Percentiles rank a stretch among this genome's conserved stretches.
phyloP scores from a whole-genome alignment of 1,284 basidiomycete species.

The Malassezia vespertilionis region DNA sequence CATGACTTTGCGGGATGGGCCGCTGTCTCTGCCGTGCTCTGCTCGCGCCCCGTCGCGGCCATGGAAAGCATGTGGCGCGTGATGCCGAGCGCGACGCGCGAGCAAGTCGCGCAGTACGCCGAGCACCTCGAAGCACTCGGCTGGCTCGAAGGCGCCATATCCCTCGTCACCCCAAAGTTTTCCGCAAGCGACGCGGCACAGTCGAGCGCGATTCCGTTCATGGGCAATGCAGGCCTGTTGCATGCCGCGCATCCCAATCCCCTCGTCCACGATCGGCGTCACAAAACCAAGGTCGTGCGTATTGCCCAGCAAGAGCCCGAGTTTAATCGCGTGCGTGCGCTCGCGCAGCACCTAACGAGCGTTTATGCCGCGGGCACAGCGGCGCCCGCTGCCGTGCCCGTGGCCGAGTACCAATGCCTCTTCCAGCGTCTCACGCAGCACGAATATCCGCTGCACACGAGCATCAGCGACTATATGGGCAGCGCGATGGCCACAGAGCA shows the following conservation, averaged over 20 bases:
- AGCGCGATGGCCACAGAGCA: conserved; percentile 4
- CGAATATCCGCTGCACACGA: conserved; percentile 15
- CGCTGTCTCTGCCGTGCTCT: conserved; percentile 36
- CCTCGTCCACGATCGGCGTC: not conserved
- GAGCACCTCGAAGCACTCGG: conserved; percentile 30
- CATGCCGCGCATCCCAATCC: not conserved
- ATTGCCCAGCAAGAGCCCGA: conserved; percentile 14
- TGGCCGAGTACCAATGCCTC: conserved; percentile 13
- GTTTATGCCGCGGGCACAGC: not conserved
- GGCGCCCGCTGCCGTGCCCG: not conserved
- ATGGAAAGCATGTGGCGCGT: conserved; percentile 38
- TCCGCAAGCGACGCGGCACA: not conserved
- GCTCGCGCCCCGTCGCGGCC: conserved; percentile 40
- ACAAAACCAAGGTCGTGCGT: not conserved
- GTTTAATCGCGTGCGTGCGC: conserved; percentile 11
- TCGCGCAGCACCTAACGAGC: conserved; percentile 5
- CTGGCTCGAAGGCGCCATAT: conserved; percentile 32
- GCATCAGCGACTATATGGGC: conserved; percentile 14
- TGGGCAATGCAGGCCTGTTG: conserved; percentile 24
- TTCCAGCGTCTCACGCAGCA: conserved; percentile 17
- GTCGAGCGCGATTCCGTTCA: conserved; percentile 21
- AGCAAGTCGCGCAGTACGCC: conserved; percentile 32
- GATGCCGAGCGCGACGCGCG: conserved; percentile 29
- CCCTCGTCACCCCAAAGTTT: conserved; percentile 19
- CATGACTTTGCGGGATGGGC: conserved; percentile 39